Percentiles rank a stretch among this genome's conserved stretches.
These are phyloP conservation scores for Ustilago nuda DNA, from an alignment of 1,284 basidiomycete species.

Conservation along the genomic window DNA sequence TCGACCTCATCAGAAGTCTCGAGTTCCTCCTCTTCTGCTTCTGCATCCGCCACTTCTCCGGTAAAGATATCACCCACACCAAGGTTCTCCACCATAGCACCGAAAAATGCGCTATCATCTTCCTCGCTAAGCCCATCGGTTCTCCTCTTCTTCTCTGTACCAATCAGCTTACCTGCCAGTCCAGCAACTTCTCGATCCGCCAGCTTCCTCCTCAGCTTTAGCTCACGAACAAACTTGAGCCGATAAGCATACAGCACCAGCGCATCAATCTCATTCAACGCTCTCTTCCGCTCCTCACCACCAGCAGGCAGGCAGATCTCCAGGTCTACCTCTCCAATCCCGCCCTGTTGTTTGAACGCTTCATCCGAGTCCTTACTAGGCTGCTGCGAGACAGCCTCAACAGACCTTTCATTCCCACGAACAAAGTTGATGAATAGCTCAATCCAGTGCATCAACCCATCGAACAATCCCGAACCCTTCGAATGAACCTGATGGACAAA, in stretches of 20 bases:
- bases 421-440: constrained; percentile 92
- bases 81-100: constrained; percentile 64
- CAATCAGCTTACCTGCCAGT: constrained; percentile 49
- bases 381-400: constrained; percentile 73
- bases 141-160: constrained; percentile 35
- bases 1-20: constrained; percentile 55
- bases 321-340: constrained; percentile 63
- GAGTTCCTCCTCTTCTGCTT: constrained; percentile 62
- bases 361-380: constrained; percentile 3
- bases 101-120: constrained; percentile 60
- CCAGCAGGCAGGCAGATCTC: constrained; percentile 65
- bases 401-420: constrained; percentile 80
- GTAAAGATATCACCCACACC: constrained; percentile 65
- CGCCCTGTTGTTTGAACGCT: constrained; percentile 24
- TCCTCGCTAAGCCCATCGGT: constrained; percentile 49
- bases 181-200: constrained; percentile 56
- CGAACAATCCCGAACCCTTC: constrained; percentile 94
- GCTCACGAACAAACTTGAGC: constrained; percentile 64
- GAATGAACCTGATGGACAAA: constrained; percentile 99
- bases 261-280: constrained; percentile 63
- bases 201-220: constrained; percentile 61
- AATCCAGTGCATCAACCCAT: constrained; percentile 94
- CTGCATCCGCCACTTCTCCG: constrained; percentile 62
- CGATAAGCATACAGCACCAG: constrained; percentile 65
- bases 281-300: constrained; percentile 50